These are phyloP conservation scores for Emmonsiellopsis sp. DNA, from an alignment of 2,329 filamentous ascomycete genomes.

Conservation along the genomic window DNA sequence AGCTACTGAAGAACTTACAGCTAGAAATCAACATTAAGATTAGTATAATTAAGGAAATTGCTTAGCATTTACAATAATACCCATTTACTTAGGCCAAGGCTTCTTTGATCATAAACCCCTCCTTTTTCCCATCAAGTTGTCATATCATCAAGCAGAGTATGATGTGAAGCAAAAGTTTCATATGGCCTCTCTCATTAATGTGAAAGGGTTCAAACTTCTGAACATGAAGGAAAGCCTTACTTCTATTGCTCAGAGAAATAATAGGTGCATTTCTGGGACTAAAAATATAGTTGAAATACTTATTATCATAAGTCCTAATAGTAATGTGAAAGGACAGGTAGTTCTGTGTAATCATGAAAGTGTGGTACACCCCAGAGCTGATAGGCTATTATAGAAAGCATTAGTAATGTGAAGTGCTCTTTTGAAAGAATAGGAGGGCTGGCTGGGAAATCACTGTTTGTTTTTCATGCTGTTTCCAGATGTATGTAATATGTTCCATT, in stretches of 20 bases:
- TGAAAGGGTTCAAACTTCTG: slow-evolving; percentile 6
- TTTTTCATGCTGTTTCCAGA: slow-evolving; percentile 9
- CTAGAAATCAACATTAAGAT: too few relatives aligned
- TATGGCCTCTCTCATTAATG: neutral
- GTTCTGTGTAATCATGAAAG: slow-evolving; percentile 3
- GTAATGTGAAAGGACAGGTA: slow-evolving; percentile 4
- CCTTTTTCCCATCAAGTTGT: neutral
- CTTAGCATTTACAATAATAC: too few relatives aligned
- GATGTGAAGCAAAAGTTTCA: slow-evolving; percentile 1
- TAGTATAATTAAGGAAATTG: too few relatives aligned
- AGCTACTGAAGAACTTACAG: too few relatives aligned
- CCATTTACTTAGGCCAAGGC: too few relatives aligned
- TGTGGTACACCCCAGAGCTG: neutral
- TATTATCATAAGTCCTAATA: slow-evolving; percentile 6
- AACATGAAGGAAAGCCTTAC: slow-evolving; percentile 1
- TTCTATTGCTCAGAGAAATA: neutral
- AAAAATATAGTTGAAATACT: slow-evolving; percentile 6
- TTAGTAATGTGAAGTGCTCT: neutral
- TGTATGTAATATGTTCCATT: slow-evolving; percentile 12
- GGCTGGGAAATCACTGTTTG: neutral
- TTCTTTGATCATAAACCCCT: neutral
- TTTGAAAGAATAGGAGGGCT: neutral
- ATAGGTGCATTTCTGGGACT: slow-evolving; percentile 2
- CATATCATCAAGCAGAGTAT: slow-evolving; percentile 4
- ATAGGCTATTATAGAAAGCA: neutral